Evolutionary conservation across 768 basidiomycete species (phyloP), one percentile per base, ranked within the genome.

Genomic region (Rhizopogon vinicolor): DNA sequence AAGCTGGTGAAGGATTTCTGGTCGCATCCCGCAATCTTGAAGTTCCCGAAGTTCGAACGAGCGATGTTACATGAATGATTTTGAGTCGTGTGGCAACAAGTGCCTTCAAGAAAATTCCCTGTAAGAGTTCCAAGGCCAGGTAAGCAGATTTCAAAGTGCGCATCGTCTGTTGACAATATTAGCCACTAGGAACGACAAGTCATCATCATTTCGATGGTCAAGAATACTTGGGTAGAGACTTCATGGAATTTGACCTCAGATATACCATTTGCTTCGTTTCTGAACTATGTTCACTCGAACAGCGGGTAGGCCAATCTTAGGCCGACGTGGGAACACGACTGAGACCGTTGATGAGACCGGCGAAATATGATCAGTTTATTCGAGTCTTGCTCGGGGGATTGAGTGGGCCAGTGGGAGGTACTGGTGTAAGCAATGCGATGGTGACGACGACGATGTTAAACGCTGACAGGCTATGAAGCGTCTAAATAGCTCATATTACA

Each of bases 1-100:
- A 86, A 86, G 61, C 75, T 88, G 10, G 70, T 75, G 25, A 79
- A 82, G 58, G 86, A 88, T 65, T 87, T 80, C 73, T 75, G 87
- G 1, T 87, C 85, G 2, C 87, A 88, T 63, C 64, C 69, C 1
- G 69, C 77, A 0, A 87, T 89, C 41, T 72, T 88, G 19, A 71
- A 72, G 25, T 88, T 81, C 69, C 83, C 86, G 0, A 87, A 83
- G 22, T 22, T 22, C 22, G 22, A 22, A 22, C 54, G 76, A 80
- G 31, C 67, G 65, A 10, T 87, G 88, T 63, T 89, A 88, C 63
- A 67, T 69, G 10, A 72, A 72, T 37, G 82, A 85, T 41, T 72
- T 89, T 4, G 63, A 78, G 54, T 65, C 72, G 6, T 80, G 72
- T 57, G 86, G 74, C 5, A 68, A 78, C 18, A 58, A 42, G 7